Evolutionary conservation across 208 protist genomes (phyloP).

Genomic region (Acanthamoeba divionensis): DNA sequence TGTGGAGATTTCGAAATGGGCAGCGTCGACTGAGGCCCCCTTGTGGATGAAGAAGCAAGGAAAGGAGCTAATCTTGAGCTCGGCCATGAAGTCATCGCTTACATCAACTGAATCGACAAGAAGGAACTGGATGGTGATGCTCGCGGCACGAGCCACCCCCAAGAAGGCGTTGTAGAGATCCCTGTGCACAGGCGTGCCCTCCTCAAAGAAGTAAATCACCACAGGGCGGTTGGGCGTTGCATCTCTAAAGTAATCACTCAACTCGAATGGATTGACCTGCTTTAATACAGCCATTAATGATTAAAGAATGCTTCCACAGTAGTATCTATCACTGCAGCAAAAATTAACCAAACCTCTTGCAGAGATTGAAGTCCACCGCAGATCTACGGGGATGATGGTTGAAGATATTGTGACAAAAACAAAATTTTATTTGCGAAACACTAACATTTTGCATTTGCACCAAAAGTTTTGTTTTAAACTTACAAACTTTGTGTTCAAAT

Average conservation of each 20-base stretch:
- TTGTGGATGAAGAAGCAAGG: constrained; percentile 17
- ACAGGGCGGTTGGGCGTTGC: not conserved
- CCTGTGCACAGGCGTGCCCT: constrained; percentile 3
- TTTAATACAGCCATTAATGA: too few relatives aligned
- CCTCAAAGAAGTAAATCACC: not conserved
- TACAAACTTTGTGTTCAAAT: too few relatives aligned
- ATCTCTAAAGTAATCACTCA: not conserved
- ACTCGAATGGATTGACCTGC: not conserved
- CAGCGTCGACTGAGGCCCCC: not conserved
- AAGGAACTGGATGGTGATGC: not conserved
- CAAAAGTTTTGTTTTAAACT: too few relatives aligned
- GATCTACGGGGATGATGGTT: too few relatives aligned
- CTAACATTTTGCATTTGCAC: too few relatives aligned
- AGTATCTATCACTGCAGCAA: too few relatives aligned
- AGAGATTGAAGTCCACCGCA: too few relatives aligned
- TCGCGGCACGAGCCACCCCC: not conserved
- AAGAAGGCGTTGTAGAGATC: not conserved
- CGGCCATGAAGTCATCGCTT: not conserved
- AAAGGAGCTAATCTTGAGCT: not conserved
- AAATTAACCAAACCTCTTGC: too few relatives aligned
- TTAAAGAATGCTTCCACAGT: too few relatives aligned
- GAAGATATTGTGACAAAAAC: too few relatives aligned
- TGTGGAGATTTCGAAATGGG: not conserved
- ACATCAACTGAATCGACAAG: not conserved
- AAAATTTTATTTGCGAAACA: too few relatives aligned